Evolutionary conservation across 345 rosid genomes (phyloP).

Genomic region (Eutrema japonicum): DNA sequence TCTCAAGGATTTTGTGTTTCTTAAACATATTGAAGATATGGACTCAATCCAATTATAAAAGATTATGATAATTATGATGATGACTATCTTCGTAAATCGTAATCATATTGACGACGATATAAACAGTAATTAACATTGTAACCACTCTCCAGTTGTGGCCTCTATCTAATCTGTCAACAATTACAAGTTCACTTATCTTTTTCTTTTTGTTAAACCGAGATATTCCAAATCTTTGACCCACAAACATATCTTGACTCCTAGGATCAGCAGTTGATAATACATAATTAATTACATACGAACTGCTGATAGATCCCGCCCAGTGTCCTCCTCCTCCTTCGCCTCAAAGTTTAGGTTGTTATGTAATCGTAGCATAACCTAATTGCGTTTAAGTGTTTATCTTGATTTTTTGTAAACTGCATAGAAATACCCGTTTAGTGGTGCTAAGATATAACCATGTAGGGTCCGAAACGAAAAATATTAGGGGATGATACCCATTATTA

Average conservation of each 20-base stretch:
- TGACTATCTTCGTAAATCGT: conserved; percentile 23
- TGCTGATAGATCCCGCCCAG: too few relatives aligned
- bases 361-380: too few relatives aligned
- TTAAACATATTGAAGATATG: background rate
- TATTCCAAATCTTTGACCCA: background rate
- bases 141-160: conserved; percentile 20
- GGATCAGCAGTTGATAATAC: background rate
- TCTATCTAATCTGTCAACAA: conserved; percentile 24
- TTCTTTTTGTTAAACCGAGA: background rate
- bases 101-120: conserved; percentile 25
- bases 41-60: conserved; percentile 2
- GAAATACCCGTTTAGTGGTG: too few relatives aligned
- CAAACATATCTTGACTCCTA: background rate
- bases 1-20: background rate
- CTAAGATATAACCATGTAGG: background rate
- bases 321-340: too few relatives aligned
- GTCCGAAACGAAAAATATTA: too few relatives aligned
- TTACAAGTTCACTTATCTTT: background rate
- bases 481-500: background rate
- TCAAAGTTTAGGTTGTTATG: too few relatives aligned
- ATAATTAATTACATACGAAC: background rate
- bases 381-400: background rate
- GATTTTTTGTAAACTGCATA: background rate
- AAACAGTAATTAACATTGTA: background rate
- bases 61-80: conserved; percentile 19